Base-by-base conservation (phyloP, 2,329 filamentous ascomycete genomes). In the Calonectria crousiana region DNA sequence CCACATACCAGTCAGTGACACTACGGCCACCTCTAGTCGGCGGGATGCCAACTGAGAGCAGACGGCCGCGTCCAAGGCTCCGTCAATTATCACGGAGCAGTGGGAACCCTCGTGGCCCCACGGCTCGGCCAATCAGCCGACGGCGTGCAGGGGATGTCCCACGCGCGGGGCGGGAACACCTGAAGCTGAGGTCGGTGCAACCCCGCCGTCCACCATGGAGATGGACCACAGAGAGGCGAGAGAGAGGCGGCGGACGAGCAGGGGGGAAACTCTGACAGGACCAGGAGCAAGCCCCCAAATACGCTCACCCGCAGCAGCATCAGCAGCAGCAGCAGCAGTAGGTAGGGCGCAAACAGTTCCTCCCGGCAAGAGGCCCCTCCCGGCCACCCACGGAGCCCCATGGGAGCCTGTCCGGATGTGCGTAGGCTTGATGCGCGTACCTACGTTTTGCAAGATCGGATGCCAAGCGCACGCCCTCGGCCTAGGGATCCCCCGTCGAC, bases 151-250 rank as follows among this genome's bases (percentile, higher is more conserved):
- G 53, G 56, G 64, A 47, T 20, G 52, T n/a, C 52, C 53, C 64
- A 68, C 49, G 67, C 67, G 72, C 44, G 68, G 51, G 36, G 62
- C 58, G 51, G 58, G 51, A 74, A 77, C 74, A 80, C 78, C 79
- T 80, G 79, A 80, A 80, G 79, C 79, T 80, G 79, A 80, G 66
- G 79, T 80, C 44, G 76, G 79, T 80, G 79, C 76, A 80, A 80
- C 79, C 76, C 78, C 77, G 77, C 72, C 67, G 74, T 74, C 70
- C 65, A 62, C 56, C 36, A 41, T 41, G 60, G 66, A 67, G 66
- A 69, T 64, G 64, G 38, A n/a, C 44, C 44, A 23, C n/a, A 47
- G 44, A 47, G 44, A 23, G 44, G 6, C n/a, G 20, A 23, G n/a
- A 47, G 44, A 47, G n/a, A 23, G 52, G 34, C 30, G 2, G 34